phyloP scores from a whole-genome alignment of 2,329 filamentous ascomycete species.

The Spiromastix sp. region DNA sequence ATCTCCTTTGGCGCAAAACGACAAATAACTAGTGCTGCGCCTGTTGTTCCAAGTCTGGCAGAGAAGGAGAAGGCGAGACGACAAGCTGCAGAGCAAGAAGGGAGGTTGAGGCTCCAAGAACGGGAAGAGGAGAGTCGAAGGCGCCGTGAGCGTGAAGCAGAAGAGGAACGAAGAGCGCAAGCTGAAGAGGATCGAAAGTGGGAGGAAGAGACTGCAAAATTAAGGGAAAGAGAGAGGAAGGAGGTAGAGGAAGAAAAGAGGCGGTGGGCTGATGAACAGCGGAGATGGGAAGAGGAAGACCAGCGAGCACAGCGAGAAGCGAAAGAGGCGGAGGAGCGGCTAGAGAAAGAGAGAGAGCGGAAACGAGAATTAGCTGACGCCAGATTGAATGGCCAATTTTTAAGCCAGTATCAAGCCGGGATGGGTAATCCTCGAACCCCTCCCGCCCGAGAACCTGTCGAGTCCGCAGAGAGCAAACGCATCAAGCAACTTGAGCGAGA shows the following conservation, averaged over 20 bases:
- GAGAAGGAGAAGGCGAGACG: constrained; percentile 67
- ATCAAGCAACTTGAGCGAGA: constrained; percentile 72
- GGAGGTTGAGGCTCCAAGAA: constrained; percentile 37
- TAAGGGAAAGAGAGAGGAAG: constrained; percentile 41
- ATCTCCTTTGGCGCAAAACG: constrained; percentile 84
- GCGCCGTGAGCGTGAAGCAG: constrained; percentile 39
- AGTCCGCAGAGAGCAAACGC: constrained; percentile 51
- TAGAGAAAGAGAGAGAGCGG: constrained; percentile 56
- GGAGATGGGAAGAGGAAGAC: constrained; percentile 66
- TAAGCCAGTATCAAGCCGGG: constrained; percentile 77
- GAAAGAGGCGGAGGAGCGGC: constrained; percentile 55
- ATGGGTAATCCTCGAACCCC: constrained; percentile 38
- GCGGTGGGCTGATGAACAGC: constrained; percentile 44
- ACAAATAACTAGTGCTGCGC: constrained; percentile 79
- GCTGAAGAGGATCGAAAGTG: constrained; percentile 37
- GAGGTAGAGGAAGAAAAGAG: constrained; percentile 37
- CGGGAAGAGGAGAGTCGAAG: constrained; percentile 44
- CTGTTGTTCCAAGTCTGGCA: constrained; percentile 66
- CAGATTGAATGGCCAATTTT: constrained; percentile 68
- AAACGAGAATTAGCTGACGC: constrained; percentile 52
- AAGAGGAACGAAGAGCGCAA: constrained; percentile 36
- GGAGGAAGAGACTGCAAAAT: constrained; percentile 35
- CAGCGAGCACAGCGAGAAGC: constrained; percentile 63
- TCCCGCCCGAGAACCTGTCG: constrained; percentile 33
- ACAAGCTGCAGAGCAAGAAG: constrained; percentile 47